phyloP scores from a whole-genome alignment of 1,284 basidiomycete species.

The Sanghuangporus sanghuang region DNA sequence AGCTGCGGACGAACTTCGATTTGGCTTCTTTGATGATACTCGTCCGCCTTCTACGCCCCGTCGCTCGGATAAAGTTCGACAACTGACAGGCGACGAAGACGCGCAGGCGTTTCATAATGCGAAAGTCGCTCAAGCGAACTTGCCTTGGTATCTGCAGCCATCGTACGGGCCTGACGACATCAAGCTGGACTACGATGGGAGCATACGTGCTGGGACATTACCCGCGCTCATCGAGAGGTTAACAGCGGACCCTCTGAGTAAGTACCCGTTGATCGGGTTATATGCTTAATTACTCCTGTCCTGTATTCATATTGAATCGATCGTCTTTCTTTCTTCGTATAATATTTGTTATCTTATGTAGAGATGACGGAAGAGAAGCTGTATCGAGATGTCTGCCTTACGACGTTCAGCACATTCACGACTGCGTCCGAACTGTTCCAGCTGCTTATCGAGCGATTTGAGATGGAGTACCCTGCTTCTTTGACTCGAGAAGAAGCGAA shows the following conservation, averaged over 20 bases:
- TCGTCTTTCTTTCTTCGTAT: background rate
- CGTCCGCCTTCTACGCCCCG: slow-evolving; percentile 11
- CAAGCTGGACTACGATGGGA: slow-evolving; percentile 50
- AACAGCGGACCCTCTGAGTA: slow-evolving; percentile 52
- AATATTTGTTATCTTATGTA: slow-evolving; percentile 23
- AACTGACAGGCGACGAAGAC: slow-evolving; percentile 42
- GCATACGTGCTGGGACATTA: slow-evolving; percentile 61
- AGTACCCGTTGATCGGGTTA: slow-evolving; percentile 24
- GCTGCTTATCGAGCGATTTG: slow-evolving; percentile 59
- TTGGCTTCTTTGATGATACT: background rate
- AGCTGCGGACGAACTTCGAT: background rate
- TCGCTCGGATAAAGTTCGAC: slow-evolving; percentile 33
- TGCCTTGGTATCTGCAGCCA: slow-evolving; percentile 65
- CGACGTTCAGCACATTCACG: slow-evolving; percentile 77
- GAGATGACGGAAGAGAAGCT: slow-evolving; percentile 40
- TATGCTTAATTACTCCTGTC: background rate
- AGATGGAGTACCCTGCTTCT: slow-evolving; percentile 47
- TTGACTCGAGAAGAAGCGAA: slow-evolving; percentile 48
- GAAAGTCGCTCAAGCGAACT: slow-evolving; percentile 31
- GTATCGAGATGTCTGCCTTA: slow-evolving; percentile 67
- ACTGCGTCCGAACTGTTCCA: slow-evolving; percentile 65
- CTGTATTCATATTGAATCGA: background rate
- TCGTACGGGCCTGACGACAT: slow-evolving; percentile 52
- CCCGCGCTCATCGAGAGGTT: slow-evolving; percentile 67
- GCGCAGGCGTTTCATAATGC: slow-evolving; percentile 35